phyloP scores from a whole-genome alignment of 1,284 basidiomycete genomes.

The Cystobasidium pallidum region DNA sequence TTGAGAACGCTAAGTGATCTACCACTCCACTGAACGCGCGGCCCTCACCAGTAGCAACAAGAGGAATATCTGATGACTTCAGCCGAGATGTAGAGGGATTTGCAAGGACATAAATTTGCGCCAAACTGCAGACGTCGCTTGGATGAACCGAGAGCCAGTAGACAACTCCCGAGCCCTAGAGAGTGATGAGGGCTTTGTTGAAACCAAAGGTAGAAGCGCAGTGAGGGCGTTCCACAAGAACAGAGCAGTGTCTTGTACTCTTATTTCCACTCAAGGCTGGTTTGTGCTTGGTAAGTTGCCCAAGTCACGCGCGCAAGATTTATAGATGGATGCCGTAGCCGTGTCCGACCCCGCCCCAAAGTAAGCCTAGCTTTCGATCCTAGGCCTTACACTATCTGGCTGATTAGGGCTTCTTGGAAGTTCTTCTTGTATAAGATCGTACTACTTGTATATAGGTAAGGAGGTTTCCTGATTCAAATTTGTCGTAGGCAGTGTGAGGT shows the following conservation, averaged over 20 bases:
- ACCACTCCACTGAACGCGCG: too few relatives aligned
- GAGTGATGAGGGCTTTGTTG: not conserved
- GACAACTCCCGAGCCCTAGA: not conserved
- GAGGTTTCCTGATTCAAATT: slow-evolving; percentile 6
- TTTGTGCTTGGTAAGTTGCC: slow-evolving; percentile 14
- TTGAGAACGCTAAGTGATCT: too few relatives aligned
- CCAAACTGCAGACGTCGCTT: not conserved
- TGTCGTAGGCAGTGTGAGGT: slow-evolving; percentile 11
- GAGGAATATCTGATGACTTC: too few relatives aligned
- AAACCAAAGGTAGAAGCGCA: not conserved
- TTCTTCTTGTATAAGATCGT: not conserved
- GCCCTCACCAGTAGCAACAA: too few relatives aligned
- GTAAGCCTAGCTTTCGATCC: not conserved
- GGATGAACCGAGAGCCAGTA: not conserved
- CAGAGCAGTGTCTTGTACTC: not conserved
- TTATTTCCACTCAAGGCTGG: not conserved
- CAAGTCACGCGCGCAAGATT: not conserved
- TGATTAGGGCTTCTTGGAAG: not conserved
- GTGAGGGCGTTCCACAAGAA: slow-evolving; percentile 1
- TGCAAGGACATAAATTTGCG: not conserved
- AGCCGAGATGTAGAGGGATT: not conserved
- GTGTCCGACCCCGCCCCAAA: slow-evolving; percentile 5
- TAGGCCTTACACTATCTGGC: slow-evolving; percentile 1
- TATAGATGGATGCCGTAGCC: not conserved
- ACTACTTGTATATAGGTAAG: not conserved